A percentile compares a stretch with the other conserved stretches of the same genome.
Evolutionary conservation across 192 early-diverging fungal species (phyloP).

Genomic region (Endogone sp.): DNA sequence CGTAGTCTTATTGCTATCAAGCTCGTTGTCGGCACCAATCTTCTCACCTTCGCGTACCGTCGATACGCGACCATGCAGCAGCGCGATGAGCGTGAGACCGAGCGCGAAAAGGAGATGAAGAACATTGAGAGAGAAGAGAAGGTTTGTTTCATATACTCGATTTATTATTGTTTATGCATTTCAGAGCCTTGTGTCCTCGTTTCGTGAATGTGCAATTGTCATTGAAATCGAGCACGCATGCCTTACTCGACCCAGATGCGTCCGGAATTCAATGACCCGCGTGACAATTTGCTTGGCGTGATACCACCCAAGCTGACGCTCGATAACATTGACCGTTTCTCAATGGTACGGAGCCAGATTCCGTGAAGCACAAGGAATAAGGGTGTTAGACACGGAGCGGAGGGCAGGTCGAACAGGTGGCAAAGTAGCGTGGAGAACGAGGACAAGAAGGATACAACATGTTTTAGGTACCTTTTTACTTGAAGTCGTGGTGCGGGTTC

Average conservation of each 20-base stretch:
- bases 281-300: conserved; percentile 35
- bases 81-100: conserved; percentile 34
- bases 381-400: too few relatives aligned
- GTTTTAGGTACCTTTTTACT: too few relatives aligned
- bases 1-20: conserved; percentile 61
- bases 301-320: conserved; percentile 58
- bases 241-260: conserved; percentile 20
- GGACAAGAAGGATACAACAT: conserved; percentile 39
- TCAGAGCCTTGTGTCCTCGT: conserved; percentile 1
- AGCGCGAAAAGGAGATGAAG: conserved; percentile 38
- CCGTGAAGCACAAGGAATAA: too few relatives aligned
- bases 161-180: background rate
- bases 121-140: conserved; percentile 37
- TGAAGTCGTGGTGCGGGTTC: too few relatives aligned
- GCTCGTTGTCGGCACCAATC: conserved; percentile 69
- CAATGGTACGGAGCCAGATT: conserved; percentile 87
- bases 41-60: conserved; percentile 68
- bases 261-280: conserved; percentile 25
- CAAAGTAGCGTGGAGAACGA: conserved; percentile 39
- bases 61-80: conserved; percentile 58
- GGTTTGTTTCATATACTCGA: conserved; percentile 8
- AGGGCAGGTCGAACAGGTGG: conserved; percentile 54
- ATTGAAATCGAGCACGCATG: conserved; percentile 6
- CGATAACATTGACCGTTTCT: conserved; percentile 87
- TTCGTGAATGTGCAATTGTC: conserved; percentile 17